Percentiles rank a stretch among this genome's conserved stretches.
Conservation (phyloP, 257 asterid species). For the Knoxia roxburghii region DNA sequence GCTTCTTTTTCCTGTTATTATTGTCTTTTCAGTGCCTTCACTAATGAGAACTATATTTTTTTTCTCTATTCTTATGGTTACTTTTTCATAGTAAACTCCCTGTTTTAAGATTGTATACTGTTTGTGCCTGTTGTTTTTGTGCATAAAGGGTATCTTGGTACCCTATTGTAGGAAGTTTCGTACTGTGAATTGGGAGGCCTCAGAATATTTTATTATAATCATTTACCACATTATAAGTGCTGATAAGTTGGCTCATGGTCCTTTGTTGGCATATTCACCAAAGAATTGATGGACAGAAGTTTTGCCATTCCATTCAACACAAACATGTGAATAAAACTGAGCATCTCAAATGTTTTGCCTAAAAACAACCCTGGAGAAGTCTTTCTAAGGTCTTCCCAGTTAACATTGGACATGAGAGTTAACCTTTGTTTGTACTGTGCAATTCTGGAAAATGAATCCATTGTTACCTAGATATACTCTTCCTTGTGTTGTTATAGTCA, state of each 20-base stretch:
- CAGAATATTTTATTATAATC: background rate
- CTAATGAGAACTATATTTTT: too few species aligned
- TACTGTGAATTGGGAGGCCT: conserved; percentile 1
- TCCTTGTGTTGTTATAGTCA: conserved; percentile 14
- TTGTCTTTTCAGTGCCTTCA: too few species aligned
- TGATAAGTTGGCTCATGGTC: background rate
- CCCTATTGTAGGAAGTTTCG: conserved; percentile 9
- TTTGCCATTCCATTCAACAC: background rate
- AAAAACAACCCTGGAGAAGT: background rate
- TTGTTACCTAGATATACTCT: too few species aligned
- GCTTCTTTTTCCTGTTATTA: too few species aligned
- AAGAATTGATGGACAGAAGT: background rate
- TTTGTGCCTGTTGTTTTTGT: too few species aligned
- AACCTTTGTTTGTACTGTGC: background rate
- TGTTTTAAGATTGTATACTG: too few species aligned
- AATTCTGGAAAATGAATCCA: too few species aligned
- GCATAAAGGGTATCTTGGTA: conserved; percentile 4
- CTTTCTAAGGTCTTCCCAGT: conserved; percentile 17
- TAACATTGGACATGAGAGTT: background rate
- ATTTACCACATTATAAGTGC: conserved; percentile 5
- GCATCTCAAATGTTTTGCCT: conserved; percentile 1
- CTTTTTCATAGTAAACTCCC: too few species aligned
- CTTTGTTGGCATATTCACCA: conserved; percentile 5
- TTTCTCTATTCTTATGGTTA: too few species aligned
- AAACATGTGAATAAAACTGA: background rate